Conservation (phyloP, 2,329 filamentous ascomycete species). For the Waltergamsia citrina region DNA sequence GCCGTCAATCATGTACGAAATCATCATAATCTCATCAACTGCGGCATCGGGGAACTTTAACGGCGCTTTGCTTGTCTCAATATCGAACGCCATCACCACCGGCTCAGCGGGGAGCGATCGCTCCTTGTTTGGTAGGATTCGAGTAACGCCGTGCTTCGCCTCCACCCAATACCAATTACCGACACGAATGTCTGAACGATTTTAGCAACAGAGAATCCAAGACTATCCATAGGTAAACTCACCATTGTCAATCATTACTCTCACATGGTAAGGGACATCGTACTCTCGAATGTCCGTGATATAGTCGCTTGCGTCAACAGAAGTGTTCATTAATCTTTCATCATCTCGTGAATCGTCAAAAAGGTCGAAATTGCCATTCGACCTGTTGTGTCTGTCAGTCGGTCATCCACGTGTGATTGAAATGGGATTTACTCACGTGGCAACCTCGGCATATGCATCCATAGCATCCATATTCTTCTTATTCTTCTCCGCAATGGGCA, state of each 20-base stretch:
- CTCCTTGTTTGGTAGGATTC: constrained; percentile 77
- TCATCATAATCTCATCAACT: constrained; percentile 99
- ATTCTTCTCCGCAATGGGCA: constrained; percentile 92
- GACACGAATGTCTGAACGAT: constrained; percentile 69
- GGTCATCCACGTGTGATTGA: neutral
- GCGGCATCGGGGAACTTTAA: constrained; percentile 94
- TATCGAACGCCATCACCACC: constrained; percentile 98
- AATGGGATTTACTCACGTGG: constrained; percentile 53
- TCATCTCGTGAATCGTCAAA: constrained; percentile 83
- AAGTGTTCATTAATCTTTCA: constrained; percentile 67
- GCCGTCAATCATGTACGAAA: constrained; percentile 99
- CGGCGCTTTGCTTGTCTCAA: constrained; percentile 92
- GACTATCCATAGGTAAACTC: constrained; percentile 7
- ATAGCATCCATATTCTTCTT: constrained; percentile 93
- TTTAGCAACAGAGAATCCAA: neutral
- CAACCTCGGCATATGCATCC: constrained; percentile 97
- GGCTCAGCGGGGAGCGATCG: constrained; percentile 86
- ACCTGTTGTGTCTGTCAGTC: constrained; percentile 30
- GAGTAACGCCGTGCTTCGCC: constrained; percentile 81
- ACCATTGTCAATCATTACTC: constrained; percentile 95
- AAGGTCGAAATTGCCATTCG: constrained; percentile 80
- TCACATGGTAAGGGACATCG: constrained; percentile 97
- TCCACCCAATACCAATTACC: constrained; percentile 97
- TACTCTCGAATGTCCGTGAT: constrained; percentile 99
- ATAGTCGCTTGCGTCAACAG: constrained; percentile 88